Percentiles rank a stretch among this genome's conserved stretches.
These are phyloP conservation scores for Suhomyces sp. DNA, from an alignment of 805 yeast genomes.

Conservation along the genomic window DNA sequence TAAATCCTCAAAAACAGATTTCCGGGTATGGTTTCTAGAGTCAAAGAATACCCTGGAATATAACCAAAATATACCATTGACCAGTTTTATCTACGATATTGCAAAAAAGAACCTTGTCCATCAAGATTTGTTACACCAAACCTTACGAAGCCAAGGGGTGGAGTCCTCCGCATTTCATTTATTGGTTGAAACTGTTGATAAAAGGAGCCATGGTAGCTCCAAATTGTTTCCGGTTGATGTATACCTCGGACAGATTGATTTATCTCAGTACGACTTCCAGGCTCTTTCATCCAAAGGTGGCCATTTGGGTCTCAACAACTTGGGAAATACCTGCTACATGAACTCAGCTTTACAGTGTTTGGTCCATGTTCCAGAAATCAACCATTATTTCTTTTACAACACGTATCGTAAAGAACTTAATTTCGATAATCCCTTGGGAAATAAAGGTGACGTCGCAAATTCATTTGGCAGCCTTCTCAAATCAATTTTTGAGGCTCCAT, in stretches of 20 bases:
- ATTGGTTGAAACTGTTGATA: slow-evolving; percentile 5
- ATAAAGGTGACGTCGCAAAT: slow-evolving; percentile 75
- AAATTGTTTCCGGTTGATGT: slow-evolving; percentile 5
- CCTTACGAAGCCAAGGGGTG: slow-evolving; percentile 32
- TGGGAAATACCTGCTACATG: slow-evolving; percentile 95
- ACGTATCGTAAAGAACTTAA: slow-evolving; percentile 68
- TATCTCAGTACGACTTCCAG: slow-evolving; percentile 13
- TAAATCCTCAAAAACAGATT: slow-evolving; percentile 12
- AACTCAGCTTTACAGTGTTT: slow-evolving; percentile 91
- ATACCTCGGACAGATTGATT: slow-evolving; percentile 9
- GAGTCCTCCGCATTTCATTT: slow-evolving; percentile 6
- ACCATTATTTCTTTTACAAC: slow-evolving; percentile 67
- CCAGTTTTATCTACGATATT: slow-evolving; percentile 29
- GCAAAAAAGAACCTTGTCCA: slow-evolving; percentile 28
- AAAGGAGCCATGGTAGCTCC: neutral
- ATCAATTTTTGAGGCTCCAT: slow-evolving; percentile 46
- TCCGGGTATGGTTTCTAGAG: slow-evolving; percentile 41
- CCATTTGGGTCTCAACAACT: slow-evolving; percentile 59
- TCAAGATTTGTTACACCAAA: slow-evolving; percentile 19
- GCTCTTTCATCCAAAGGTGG: slow-evolving; percentile 33
- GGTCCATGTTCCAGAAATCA: slow-evolving; percentile 79
- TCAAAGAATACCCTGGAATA: slow-evolving; percentile 21
- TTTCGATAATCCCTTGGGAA: slow-evolving; percentile 77
- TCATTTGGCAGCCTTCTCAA: slow-evolving; percentile 72
- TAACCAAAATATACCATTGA: slow-evolving; percentile 23